Percentiles rank a stretch among this genome's conserved stretches.
Evolutionary conservation across 2,329 filamentous ascomycete species (phyloP).

Genomic region (Rhinocladiella mackenziei): DNA sequence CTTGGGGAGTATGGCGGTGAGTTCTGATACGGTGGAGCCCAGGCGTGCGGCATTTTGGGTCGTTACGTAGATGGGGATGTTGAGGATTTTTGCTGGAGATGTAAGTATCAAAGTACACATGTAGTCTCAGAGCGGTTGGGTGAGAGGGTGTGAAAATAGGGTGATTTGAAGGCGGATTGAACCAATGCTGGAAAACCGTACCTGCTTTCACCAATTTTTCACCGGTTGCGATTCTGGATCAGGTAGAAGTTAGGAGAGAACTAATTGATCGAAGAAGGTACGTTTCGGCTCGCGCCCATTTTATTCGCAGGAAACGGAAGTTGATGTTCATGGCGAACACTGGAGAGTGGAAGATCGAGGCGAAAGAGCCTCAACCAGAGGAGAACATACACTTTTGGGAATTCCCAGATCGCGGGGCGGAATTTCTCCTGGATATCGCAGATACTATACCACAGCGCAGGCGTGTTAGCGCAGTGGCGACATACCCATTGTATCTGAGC

Average conservation of each 20-base stretch:
- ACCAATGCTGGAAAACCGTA: conserved; percentile 10
- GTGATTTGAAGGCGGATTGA: background rate
- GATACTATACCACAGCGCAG: too few species aligned
- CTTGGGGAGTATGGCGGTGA: conserved; percentile 51
- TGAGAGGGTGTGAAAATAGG: conserved; percentile 29
- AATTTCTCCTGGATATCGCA: conserved; percentile 97
- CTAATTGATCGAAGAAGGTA: background rate
- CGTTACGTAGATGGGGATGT: conserved; percentile 77
- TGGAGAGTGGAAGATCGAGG: background rate
- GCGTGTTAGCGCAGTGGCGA: too few species aligned
- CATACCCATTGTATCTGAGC: too few species aligned
- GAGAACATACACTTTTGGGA: conserved; percentile 67
- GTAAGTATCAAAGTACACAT: conserved; percentile 7
- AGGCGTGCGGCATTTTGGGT: conserved; percentile 79
- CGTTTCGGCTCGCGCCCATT: too few species aligned
- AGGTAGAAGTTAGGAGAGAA: background rate
- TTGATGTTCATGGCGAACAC: too few species aligned
- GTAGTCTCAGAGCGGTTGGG: background rate
- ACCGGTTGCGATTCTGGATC: conserved; percentile 44
- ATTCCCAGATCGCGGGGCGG: conserved; percentile 75
- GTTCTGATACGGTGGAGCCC: conserved; percentile 73
- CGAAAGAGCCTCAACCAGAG: background rate
- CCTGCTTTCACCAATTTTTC: conserved; percentile 65
- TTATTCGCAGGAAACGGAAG: background rate
- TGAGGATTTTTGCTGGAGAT: conserved; percentile 51